Evolutionary conservation across 1,284 basidiomycete species (phyloP).

Genomic region (Heimioporus retisporus): DNA sequence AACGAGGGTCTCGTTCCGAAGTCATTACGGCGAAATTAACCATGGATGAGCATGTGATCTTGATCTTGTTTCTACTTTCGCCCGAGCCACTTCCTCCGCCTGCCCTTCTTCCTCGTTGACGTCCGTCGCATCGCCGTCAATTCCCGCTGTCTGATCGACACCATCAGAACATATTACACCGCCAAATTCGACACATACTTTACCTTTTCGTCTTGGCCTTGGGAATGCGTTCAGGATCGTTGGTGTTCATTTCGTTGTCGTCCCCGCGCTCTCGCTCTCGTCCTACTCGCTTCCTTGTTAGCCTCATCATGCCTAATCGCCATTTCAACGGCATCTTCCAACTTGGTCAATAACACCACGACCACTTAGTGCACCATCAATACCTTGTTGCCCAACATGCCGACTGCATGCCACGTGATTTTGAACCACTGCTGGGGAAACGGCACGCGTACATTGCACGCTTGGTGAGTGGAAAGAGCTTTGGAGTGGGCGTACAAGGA

Average conservation of each 20-base stretch:
- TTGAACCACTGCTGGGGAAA: slow-evolving; percentile 90
- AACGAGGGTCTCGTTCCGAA: slow-evolving; percentile 74
- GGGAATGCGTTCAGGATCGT: slow-evolving; percentile 42
- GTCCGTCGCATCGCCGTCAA: slow-evolving; percentile 62
- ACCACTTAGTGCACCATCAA: slow-evolving; percentile 90
- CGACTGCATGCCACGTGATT: slow-evolving; percentile 82
- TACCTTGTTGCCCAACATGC: slow-evolving; percentile 92
- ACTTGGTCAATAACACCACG: slow-evolving; percentile 79
- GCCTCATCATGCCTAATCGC: slow-evolving; percentile 59
- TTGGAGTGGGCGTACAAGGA: slow-evolving; percentile 95
- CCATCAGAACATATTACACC: slow-evolving; percentile 9
- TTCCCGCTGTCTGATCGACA: slow-evolving; percentile 32
- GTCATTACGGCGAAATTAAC: slow-evolving; percentile 72
- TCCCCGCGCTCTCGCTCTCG: slow-evolving; percentile 44
- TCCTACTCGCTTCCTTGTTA: slow-evolving; percentile 51
- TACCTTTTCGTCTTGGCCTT: slow-evolving; percentile 35
- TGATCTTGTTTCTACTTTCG: slow-evolving; percentile 2
- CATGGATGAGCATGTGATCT: slow-evolving; percentile 71
- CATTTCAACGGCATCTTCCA: slow-evolving; percentile 66
- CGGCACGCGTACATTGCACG: slow-evolving; percentile 76
- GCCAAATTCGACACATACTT: slow-evolving; percentile 25
- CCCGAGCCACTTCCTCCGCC: slow-evolving; percentile 42
- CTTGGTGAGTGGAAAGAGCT: slow-evolving; percentile 81
- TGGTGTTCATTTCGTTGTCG: slow-evolving; percentile 44
- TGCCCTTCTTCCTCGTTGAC: slow-evolving; percentile 44